Evolutionary conservation across 2,329 filamentous ascomycete genomes (phyloP).

Genomic region (Colletotrichum gloeosporioides): DNA sequence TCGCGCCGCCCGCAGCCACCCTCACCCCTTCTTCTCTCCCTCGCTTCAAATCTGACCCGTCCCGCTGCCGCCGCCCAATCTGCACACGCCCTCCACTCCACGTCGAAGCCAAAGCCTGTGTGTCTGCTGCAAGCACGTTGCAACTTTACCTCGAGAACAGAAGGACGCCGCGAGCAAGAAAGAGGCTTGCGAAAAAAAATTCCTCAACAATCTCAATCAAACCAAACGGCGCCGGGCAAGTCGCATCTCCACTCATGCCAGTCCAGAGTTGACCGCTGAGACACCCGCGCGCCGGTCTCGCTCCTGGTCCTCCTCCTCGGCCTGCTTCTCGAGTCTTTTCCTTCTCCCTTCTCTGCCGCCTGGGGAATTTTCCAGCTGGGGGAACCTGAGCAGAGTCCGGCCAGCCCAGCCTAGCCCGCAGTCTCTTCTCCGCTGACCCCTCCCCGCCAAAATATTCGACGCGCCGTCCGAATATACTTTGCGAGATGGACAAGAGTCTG

Average conservation of each 20-base stretch:
- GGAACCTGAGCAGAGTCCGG: background rate
- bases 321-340: background rate
- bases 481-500: constrained; percentile 15
- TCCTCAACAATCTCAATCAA: background rate
- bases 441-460: background rate
- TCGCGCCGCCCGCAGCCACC: constrained; percentile 17
- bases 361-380: background rate
- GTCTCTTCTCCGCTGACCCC: background rate
- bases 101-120: background rate
- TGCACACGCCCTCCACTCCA: background rate
- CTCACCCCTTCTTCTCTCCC: background rate
- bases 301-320: constrained; percentile 3
- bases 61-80: background rate
- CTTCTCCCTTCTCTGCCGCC: background rate
- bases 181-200: background rate
- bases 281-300: constrained; percentile 21
- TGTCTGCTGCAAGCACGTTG: background rate
- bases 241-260: constrained; percentile 20
- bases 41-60: background rate
- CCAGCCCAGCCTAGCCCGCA: background rate
- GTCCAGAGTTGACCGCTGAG: constrained; percentile 19
- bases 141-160: background rate
- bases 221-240: constrained; percentile 4
- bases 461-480: constrained; percentile 21
- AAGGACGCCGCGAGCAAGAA: background rate